phyloP scores from a whole-genome alignment of 2,329 filamentous ascomycete genomes.

The Trichophyton rubrum region DNA sequence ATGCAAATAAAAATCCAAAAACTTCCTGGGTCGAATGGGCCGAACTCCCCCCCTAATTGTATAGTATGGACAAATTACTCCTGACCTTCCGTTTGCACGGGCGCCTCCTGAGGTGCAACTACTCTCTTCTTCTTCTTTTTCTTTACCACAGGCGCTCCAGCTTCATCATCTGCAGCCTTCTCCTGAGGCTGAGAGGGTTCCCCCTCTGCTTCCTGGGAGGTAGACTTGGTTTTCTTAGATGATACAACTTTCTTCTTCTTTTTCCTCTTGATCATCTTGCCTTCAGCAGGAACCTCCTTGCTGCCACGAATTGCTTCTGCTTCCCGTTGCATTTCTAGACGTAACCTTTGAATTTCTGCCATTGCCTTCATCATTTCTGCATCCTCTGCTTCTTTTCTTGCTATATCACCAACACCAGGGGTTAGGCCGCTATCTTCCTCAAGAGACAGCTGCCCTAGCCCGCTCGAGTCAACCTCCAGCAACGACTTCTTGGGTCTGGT shows the following conservation, averaged over 20 bases:
- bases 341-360: constrained; percentile 72
- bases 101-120: not conserved
- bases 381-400: constrained; percentile 62
- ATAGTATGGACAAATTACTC: not conserved
- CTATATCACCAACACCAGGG: constrained; percentile 41
- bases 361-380: constrained; percentile 80
- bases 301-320: constrained; percentile 37
- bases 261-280: constrained; percentile 41
- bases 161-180: constrained; percentile 3
- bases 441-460: constrained; percentile 60
- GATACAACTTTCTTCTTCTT: constrained; percentile 44
- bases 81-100: not conserved
- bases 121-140: constrained; percentile 12
- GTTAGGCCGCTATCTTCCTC: constrained; percentile 36
- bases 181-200: constrained; percentile 13
- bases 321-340: constrained; percentile 63
- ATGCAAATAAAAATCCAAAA: not conserved
- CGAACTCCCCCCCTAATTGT: not conserved
- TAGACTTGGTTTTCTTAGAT: constrained; percentile 34
- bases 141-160: constrained; percentile 1
- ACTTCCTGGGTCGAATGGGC: not conserved
- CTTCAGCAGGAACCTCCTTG: constrained; percentile 36
- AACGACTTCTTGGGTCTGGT: constrained; percentile 49
- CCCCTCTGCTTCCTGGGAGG: constrained; percentile 13
- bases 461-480: constrained; percentile 77